phyloP scores from a whole-genome alignment of 441 rosid species.

The Populus trichocarpa region DNA sequence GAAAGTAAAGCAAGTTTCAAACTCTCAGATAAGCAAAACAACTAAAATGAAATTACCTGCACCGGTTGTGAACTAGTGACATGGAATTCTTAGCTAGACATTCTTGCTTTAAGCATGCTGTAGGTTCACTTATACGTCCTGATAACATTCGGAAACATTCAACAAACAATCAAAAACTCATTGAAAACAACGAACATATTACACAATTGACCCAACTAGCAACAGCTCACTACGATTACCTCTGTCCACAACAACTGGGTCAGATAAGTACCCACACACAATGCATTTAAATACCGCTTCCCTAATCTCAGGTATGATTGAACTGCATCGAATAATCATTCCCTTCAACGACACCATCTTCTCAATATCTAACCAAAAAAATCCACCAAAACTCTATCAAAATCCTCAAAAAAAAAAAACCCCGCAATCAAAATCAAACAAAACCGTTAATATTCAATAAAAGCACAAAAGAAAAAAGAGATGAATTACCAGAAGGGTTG shows the following conservation, averaged over 20 bases:
- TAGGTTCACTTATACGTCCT: slow-evolving; percentile 87
- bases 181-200: background rate
- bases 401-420: background rate
- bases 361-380: slow-evolving; percentile 65
- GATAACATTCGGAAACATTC: slow-evolving; percentile 7
- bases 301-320: slow-evolving; percentile 94
- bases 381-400: background rate
- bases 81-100: slow-evolving; percentile 89
- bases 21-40: slow-evolving; percentile 5
- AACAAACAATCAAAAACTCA: slow-evolving; percentile 9
- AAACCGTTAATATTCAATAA: background rate
- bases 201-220: background rate
- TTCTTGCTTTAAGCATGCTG: slow-evolving; percentile 67
- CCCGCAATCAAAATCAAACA: background rate
- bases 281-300: slow-evolving; percentile 93
- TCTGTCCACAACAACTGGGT: slow-evolving; percentile 87
- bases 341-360: slow-evolving; percentile 96
- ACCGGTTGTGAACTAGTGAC: slow-evolving; percentile 80
- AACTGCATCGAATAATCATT: slow-evolving; percentile 90
- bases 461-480: background rate
- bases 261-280: slow-evolving; percentile 82
- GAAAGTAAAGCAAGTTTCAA: background rate
- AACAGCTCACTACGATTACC: slow-evolving; percentile 42
- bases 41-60: slow-evolving; percentile 55
- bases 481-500: slow-evolving; percentile 75